Evolutionary conservation across 2,329 filamentous ascomycete genomes (phyloP).

Genomic region (Canariomyces notabilis): DNA sequence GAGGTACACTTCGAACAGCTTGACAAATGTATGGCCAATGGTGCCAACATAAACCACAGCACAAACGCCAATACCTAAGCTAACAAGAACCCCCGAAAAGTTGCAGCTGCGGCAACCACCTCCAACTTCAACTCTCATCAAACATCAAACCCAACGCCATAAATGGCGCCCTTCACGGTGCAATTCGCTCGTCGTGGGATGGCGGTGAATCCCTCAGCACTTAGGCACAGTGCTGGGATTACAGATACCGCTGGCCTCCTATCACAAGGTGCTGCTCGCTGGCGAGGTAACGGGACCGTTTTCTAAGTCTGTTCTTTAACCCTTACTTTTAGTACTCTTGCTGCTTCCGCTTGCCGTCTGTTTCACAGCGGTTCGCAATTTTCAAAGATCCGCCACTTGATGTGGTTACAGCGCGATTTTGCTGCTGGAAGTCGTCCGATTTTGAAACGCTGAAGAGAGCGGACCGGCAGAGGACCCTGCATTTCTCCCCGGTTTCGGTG

Average conservation of each 20-base stretch:
- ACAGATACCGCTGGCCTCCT: neutral
- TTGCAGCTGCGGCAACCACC: slow-evolving; percentile 4
- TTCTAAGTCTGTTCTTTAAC: neutral
- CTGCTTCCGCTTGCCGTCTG: neutral
- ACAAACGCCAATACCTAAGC: too few relatives aligned
- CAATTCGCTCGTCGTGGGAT: slow-evolving; percentile 16
- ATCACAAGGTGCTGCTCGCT: slow-evolving; percentile 7
- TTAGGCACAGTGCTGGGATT: slow-evolving; percentile 11
- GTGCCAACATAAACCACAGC: too few relatives aligned
- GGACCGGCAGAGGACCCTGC: neutral
- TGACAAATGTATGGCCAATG: too few relatives aligned
- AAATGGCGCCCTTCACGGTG: slow-evolving; percentile 18
- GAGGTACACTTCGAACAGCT: too few relatives aligned
- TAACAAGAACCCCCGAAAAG: neutral
- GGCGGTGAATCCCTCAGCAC: slow-evolving; percentile 14
- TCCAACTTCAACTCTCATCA: neutral
- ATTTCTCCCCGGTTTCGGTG: slow-evolving; percentile 21
- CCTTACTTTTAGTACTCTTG: neutral
- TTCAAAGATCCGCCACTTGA: neutral
- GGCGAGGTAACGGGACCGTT: slow-evolving; percentile 12
- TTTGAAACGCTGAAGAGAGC: slow-evolving; percentile 1
- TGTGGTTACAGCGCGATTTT: neutral
- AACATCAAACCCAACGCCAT: slow-evolving; percentile 1
- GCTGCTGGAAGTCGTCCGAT: neutral
- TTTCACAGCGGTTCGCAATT: neutral